These are phyloP conservation scores for Zalaria sp. DNA, from an alignment of 2,329 filamentous ascomycete species.

Conservation along the genomic window DNA sequence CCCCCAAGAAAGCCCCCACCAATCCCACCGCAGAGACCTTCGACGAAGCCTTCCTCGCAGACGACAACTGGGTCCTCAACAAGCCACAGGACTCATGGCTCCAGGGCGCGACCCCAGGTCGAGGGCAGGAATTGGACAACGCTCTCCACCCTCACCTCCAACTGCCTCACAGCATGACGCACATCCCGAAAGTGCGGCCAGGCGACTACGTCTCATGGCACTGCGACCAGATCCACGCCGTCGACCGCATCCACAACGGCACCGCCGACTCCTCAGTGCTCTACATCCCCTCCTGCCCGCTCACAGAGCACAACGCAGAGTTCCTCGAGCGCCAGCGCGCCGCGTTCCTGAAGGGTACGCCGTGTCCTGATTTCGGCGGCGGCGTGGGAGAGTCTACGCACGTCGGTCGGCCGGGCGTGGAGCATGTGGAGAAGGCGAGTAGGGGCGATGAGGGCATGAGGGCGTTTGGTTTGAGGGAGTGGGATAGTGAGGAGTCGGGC, in stretches of 20 bases:
- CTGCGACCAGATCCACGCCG: constrained; percentile 56
- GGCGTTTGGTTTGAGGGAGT: constrained; percentile 40
- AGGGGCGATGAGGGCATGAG: constrained; percentile 30
- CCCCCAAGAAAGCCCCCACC: constrained; percentile 29
- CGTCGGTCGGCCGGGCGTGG: constrained; percentile 24
- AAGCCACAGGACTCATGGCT: constrained; percentile 42
- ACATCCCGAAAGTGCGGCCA: constrained; percentile 52
- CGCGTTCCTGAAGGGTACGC: constrained; percentile 46
- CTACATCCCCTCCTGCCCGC: constrained; percentile 72
- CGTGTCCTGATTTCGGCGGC: constrained; percentile 34
- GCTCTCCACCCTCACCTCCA: constrained; percentile 56
- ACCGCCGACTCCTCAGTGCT: constrained; percentile 2
- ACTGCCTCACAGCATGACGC: constrained; percentile 55
- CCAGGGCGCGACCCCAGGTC: constrained; percentile 56
- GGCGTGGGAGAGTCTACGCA: constrained; percentile 50
- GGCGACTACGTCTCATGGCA: constrained; percentile 72
- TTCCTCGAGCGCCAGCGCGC: constrained; percentile 55
- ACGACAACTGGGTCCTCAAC: constrained; percentile 48
- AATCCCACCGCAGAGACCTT: constrained; percentile 18
- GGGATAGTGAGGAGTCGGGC: constrained; percentile 31
- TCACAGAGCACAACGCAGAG: constrained; percentile 55
- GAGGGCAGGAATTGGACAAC: constrained; percentile 53
- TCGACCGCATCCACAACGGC: constrained; percentile 58
- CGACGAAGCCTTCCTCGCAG: constrained; percentile 26
- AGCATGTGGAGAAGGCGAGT: constrained; percentile 19